A percentile compares a stretch with the other conserved stretches of the same genome.
Evolutionary conservation across 768 basidiomycete species (phyloP).

Genomic region (Pleurotus platypus): DNA sequence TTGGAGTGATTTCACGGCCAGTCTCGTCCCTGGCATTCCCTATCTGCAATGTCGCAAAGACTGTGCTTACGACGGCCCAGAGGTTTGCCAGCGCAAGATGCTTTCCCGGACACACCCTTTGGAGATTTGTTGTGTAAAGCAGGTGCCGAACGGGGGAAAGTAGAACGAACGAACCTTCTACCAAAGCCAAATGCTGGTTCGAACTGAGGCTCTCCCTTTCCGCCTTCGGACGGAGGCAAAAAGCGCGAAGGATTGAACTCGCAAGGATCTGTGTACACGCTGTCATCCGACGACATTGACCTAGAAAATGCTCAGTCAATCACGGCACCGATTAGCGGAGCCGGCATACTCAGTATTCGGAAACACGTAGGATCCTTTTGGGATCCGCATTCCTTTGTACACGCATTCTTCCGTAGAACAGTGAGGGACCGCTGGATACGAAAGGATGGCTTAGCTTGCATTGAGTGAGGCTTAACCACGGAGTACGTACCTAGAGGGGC

Average conservation of each 20-base stretch:
- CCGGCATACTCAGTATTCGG: not conserved
- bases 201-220: not conserved
- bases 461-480: too few relatives aligned
- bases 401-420: slow-evolving; percentile 14
- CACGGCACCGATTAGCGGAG: not conserved
- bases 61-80: slow-evolving; percentile 18
- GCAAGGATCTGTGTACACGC: not conserved
- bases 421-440: slow-evolving; percentile 12
- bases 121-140: not conserved
- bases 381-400: slow-evolving; percentile 20
- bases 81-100: slow-evolving; percentile 38
- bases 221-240: not conserved
- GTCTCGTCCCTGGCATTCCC: not conserved
- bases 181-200: not conserved
- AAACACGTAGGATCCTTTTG: slow-evolving; percentile 16
- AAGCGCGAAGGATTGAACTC: not conserved
- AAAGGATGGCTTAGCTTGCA: too few relatives aligned
- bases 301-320: not conserved
- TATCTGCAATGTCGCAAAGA: slow-evolving; percentile 15
- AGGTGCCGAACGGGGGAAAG: not conserved
- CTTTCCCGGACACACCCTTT: slow-evolving; percentile 38
- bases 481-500: not conserved
- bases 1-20: not conserved
- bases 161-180: not conserved
- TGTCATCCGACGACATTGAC: not conserved